Base-by-base conservation (phyloP, 225 moss, liverwort and hornwort genomes). In the Anthoceros angustus region DNA sequence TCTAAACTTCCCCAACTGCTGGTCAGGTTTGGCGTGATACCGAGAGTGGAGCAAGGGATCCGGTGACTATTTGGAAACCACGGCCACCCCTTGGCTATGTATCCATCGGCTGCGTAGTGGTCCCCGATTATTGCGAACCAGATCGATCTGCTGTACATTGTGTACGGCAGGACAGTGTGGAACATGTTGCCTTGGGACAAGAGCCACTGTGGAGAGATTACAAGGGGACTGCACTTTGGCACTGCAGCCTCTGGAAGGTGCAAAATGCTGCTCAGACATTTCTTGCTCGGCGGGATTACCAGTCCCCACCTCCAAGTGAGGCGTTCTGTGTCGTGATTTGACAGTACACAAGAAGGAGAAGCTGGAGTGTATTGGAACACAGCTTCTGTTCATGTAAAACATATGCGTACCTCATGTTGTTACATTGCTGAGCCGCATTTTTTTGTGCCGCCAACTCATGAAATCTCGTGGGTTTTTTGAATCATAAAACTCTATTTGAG, bases 201-300 rank as follows among this genome's bases (percentile, higher is more conserved):
- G 66, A 81, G 9, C 84, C 90, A n/a, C 73, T 90, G 0, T 78
- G 79, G 73, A 90, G 84, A 72, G 78, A 82, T 39, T 83, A 71
- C 70, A 79, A 82, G 24, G 86, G 88, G 32, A 69, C 82, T 63
- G 94, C 90, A 11, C 71, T 86, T 12, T 90, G 83, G 78, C 90
- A 87, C 69, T 94, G 94, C 72, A 94, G 94, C 71, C 83, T 94
- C 8, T 94, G 94, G 94, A 84, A 79, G 79, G 94, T 94, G 41
- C 81, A 85, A 62, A 94, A 90, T 79, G 87, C 78, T 66, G 84
- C 86, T 41, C 79, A 73, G 41, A 94, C 94, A 40, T 94, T 94
- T 72, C 82, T 94, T 9, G 94, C 94, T 8, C 77, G 80, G 41
- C 77, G 94, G 46, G 90, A 94, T 71, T 79, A 86, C 65, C 87